Percentiles rank a stretch among this genome's conserved stretches.
phyloP scores from a whole-genome alignment of 2,329 filamentous ascomycete genomes.

The Emmonsia crescens region DNA sequence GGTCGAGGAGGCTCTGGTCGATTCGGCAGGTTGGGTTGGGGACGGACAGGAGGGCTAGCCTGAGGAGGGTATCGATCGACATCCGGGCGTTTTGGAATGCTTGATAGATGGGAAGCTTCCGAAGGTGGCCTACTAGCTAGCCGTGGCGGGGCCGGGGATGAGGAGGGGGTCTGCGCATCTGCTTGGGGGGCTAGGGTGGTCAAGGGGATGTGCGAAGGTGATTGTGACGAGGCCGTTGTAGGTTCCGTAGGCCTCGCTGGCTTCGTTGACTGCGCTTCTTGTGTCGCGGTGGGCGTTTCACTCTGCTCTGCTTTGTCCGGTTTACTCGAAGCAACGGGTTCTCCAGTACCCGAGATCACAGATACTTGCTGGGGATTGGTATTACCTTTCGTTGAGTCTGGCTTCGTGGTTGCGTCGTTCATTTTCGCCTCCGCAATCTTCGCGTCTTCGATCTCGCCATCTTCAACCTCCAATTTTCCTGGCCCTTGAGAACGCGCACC shows the following conservation, averaged over 20 bases:
- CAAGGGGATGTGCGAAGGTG: neutral
- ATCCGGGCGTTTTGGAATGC: conserved; percentile 31
- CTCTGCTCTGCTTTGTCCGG: conserved; percentile 2
- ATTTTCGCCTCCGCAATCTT: conserved; percentile 28
- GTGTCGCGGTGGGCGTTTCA: conserved; percentile 8
- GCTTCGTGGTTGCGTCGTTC: conserved; percentile 8
- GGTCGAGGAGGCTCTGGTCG: conserved; percentile 24
- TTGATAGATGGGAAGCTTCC: conserved; percentile 21
- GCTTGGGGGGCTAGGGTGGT: neutral
- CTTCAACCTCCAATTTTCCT: conserved; percentile 30
- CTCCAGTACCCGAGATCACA: conserved; percentile 7
- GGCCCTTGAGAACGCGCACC: conserved; percentile 16
- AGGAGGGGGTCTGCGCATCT: neutral
- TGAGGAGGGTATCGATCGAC: conserved; percentile 21
- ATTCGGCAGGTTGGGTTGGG: conserved; percentile 28
- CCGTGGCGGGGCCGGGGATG: neutral
- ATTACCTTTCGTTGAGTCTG: conserved; percentile 7
- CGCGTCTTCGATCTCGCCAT: conserved; percentile 38
- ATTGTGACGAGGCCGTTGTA: neutral
- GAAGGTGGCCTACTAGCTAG: conserved; percentile 13
- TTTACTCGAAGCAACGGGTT: conserved; percentile 6
- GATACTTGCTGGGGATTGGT: conserved; percentile 4
- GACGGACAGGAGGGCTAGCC: conserved; percentile 18
- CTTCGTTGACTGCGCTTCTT: conserved; percentile 5
- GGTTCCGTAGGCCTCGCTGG: neutral